phyloP scores from a whole-genome alignment of 495 filamentous ascomycete genomes.

The Choiromyces venosus region DNA sequence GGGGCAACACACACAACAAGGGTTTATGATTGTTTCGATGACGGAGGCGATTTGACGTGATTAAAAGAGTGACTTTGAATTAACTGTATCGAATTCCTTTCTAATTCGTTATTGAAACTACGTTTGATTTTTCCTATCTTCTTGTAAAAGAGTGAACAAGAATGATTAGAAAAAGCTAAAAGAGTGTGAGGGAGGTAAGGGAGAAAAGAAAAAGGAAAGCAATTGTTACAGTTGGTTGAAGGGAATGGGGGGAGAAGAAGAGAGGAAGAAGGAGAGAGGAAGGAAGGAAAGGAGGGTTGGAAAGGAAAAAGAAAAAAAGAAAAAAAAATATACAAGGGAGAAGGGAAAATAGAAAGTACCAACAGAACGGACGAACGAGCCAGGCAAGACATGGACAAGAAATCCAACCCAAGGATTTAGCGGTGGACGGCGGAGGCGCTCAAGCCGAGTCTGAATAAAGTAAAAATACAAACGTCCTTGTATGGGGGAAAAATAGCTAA shows the following conservation, averaged over 20 bases:
- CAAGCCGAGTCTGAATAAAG: neutral
- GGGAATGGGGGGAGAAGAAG: constrained; percentile 16
- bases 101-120: neutral
- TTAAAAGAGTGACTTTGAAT: constrained; percentile 4
- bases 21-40: neutral
- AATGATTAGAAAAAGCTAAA: constrained; percentile 32
- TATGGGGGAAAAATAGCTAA: neutral
- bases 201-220: neutral
- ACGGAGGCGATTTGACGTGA: constrained; percentile 24
- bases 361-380: neutral
- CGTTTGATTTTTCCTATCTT: constrained; percentile 15
- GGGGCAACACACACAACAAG: neutral
- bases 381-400: neutral
- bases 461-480: neutral
- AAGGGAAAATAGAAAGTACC: neutral
- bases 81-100: constrained; percentile 19
- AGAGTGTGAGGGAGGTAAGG: neutral
- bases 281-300: constrained; percentile 5
- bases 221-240: neutral
- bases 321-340: neutral
- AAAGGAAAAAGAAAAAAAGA: constrained; percentile 9
- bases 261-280: constrained; percentile 14
- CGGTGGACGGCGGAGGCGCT: neutral
- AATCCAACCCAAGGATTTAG: neutral
- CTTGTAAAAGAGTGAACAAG: constrained; percentile 35